Base-by-base conservation (phyloP, 1,284 basidiomycete genomes). In the Ceratobasidium sp. region DNA sequence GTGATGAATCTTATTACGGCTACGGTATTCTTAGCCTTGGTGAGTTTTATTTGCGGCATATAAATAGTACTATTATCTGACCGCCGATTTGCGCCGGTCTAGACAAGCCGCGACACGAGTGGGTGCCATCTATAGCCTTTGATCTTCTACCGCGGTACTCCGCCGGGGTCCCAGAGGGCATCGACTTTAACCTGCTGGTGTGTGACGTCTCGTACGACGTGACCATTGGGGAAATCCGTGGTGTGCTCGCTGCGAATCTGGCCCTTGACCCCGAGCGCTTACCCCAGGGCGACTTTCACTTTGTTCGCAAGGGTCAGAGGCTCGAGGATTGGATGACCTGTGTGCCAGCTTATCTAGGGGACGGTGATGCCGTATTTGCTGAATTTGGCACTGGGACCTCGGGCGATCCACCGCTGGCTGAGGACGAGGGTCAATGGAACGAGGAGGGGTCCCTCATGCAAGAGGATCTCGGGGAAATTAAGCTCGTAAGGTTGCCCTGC, bases 1-100 rank as follows among this genome's bases (percentile, higher is more conserved):
- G 47, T 24, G 67, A 71, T 22, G 44, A 59, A 36, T 29, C 54
- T 59, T 71, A 71, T 50, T 71, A 71, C 24, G 67, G 67, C n/a
- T 71, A 71, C 44, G 67, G 67, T 71, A 71, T 71, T 60, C 67
- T 71, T 71, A 71, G 67, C 67, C 59, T 71, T 31, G 67, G 67
- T 71, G 14, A 60, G 67, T n/a, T 17, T 45, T 60, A 60, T 24
- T 27, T 50, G n/a, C 27, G 24, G 29, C 27, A 59, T 59, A 51
- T 31, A 48, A 6, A 7, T 17, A 51, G 24, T 60, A n/a, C n/a
- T 17, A 57, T 47, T 45, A 17, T 45, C 27, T 60, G 60, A 63
- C 60, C 29, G 24, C 44, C 27, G 4, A 63, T 47, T 48, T 48
- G 0, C 31, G 44, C 22, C 44, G 47, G 41, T 71, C 54, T 36